Evolutionary conservation across 331 rosid species (phyloP), one percentile per base, ranked within the genome.

Genomic region (Malus hybrid): DNA sequence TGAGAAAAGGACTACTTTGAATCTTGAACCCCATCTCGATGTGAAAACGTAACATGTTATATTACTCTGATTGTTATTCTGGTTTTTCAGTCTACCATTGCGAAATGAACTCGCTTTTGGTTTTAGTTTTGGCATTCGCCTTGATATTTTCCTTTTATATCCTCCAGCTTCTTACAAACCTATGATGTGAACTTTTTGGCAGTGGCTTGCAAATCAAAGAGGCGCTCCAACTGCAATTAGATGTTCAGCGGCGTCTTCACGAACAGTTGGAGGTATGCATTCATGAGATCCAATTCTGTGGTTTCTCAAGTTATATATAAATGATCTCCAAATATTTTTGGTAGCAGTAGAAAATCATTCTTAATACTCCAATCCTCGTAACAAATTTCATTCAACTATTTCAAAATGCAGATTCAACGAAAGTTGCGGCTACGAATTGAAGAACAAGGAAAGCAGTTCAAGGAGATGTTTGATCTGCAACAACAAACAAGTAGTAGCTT

Each of bases 221-320:
- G 83, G 85, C 97, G 31, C 84, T 91, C 83, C 96, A 90, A 74
- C 81, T 89, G 70, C 97, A 93, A 80, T 67, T 93, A 78, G 97
- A 94, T 67, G 95, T 89, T 50, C 99, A 94, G 81, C 87, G 84
- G 85, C 86, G 86, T 33, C 99, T 94, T 76, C 99, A 92, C 69
- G 96, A 92, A 76, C 99, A 94, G 64, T 5, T 14, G 8, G 57
- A 52, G 57, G 19, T 76, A 19, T n/a, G 42, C 46, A 39, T 39
- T 39, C 46, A 39, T 39, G 46, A 39, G 46, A 39, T 39, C 46
- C 12, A 39, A 39, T 9, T 39, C 46, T 8, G 12, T 39, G 1
- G 46, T 39, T 8, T 39, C 46, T 39, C 46, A 39, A 10, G 46
- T 39, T 39, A 39, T 39, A 39, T 39, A 39, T 39, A 10, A 8